A percentile compares a stretch with the other conserved stretches of the same genome.
Conservation (phyloP, 2,329 filamentous ascomycete species). For the Daldinia sp. region DNA sequence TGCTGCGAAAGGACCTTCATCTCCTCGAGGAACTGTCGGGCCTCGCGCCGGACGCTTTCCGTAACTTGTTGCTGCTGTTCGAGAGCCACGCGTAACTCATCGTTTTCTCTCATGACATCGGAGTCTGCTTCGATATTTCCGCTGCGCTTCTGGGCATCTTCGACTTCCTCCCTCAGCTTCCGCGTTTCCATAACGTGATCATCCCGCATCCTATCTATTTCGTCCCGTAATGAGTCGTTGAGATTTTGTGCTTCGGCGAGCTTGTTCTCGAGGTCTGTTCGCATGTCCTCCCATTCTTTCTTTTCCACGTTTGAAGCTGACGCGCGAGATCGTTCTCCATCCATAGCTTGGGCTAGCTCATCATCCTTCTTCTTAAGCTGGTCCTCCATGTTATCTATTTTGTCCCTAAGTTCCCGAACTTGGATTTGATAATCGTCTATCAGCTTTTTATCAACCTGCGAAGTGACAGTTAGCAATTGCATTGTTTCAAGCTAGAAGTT, state of each 20-base stretch:
- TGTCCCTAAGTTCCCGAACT: slow-evolving; percentile 76
- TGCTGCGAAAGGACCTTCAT: slow-evolving; percentile 88
- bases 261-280: slow-evolving; percentile 74
- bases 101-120: slow-evolving; percentile 73
- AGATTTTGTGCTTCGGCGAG: slow-evolving; percentile 76
- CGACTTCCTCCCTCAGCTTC: slow-evolving; percentile 70
- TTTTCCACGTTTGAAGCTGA: slow-evolving; percentile 68
- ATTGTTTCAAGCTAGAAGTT: not conserved
- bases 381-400: slow-evolving; percentile 75
- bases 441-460: slow-evolving; percentile 71
- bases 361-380: slow-evolving; percentile 75
- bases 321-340: slow-evolving; percentile 64
- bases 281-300: slow-evolving; percentile 74
- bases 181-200: slow-evolving; percentile 72
- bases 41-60: slow-evolving; percentile 85
- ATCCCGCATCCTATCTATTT: slow-evolving; percentile 76
- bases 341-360: slow-evolving; percentile 68
- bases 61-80: slow-evolving; percentile 82
- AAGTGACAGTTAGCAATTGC: slow-evolving; percentile 24
- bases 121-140: slow-evolving; percentile 51
- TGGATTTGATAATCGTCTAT: slow-evolving; percentile 84
- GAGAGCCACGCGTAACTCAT: slow-evolving; percentile 70
- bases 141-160: slow-evolving; percentile 56
- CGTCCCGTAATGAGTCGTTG: slow-evolving; percentile 81
- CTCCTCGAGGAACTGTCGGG: slow-evolving; percentile 82